phyloP scores from a whole-genome alignment of 2,329 filamentous ascomycete species.

The Microdochium trichocladiopsis region DNA sequence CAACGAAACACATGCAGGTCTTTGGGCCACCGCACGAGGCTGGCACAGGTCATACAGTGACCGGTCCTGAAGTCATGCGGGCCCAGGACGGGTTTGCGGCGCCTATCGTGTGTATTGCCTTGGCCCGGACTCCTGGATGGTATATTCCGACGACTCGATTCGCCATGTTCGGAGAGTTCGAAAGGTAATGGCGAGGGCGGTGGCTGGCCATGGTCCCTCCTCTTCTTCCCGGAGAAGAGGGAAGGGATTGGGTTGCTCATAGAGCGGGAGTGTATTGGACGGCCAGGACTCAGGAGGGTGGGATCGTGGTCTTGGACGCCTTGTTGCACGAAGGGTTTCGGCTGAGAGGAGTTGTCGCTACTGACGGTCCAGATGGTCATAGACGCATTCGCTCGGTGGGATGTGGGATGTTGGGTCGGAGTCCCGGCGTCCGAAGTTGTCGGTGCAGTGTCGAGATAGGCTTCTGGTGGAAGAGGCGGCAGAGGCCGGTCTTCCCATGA shows the following conservation, averaged over 20 bases:
- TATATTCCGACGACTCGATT: slow-evolving; percentile 14
- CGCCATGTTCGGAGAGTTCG: not conserved
- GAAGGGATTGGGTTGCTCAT: slow-evolving; percentile 76
- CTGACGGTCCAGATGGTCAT: not conserved
- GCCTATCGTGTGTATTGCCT: slow-evolving; percentile 8
- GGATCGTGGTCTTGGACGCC: slow-evolving; percentile 13
- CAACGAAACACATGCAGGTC: slow-evolving; percentile 71
- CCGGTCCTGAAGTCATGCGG: slow-evolving; percentile 54
- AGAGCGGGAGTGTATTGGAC: slow-evolving; percentile 49
- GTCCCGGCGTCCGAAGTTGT: not conserved
- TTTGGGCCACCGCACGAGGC: slow-evolving; percentile 71
- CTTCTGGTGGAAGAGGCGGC: not conserved
- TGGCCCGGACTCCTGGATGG: slow-evolving; percentile 21
- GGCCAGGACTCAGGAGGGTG: slow-evolving; percentile 12
- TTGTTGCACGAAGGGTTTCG: not conserved
- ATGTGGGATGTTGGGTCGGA: not conserved
- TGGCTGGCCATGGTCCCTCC: slow-evolving; percentile 39
- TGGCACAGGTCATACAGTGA: slow-evolving; percentile 81
- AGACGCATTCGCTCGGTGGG: not conserved
- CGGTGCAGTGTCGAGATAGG: not conserved
- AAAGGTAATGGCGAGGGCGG: slow-evolving; percentile 36
- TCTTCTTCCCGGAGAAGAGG: slow-evolving; percentile 56
- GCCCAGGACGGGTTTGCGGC: slow-evolving; percentile 11
- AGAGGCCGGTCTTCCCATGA: not conserved
- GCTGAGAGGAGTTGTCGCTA: not conserved